Base-by-base conservation (phyloP, 495 filamentous ascomycete species). In the Podospora pseudopauciseta region DNA sequence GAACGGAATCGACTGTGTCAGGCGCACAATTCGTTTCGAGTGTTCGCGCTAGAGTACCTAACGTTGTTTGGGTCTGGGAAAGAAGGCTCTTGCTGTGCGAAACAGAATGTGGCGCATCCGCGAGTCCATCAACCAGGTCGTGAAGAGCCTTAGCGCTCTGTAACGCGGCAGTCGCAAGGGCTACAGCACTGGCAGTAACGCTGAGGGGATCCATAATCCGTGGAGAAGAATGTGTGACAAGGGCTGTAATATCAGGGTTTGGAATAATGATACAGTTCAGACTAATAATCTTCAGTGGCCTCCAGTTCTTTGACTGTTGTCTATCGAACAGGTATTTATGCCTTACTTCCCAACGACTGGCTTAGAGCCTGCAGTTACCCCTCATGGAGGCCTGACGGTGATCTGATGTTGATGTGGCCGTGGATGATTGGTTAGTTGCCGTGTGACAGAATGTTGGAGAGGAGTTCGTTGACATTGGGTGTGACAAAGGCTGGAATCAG, bases 121-220 rank as follows among this genome's bases (percentile, higher is more conserved):
- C 54, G 28, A 65, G 64, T 58, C 64, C 54, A 65, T 59, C 53
- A 28, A 65, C 3, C 19, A 59, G 18, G 55, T 59, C 64, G 55
- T 65, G 39, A 59, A 65, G 54, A 16, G 55, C 64, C 64, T 65
- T 65, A n/a, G 54, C 18, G 64, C 64, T 65, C 28, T 65, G 53
- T 54, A 65, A 39, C 64, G 64, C 54, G 28, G 55, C 54, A 67
- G 44, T 63, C 44, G 59, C 59, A 53, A 67, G 55, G 18, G 55
- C 4, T 57, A 57, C 18, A 3, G 18, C 55, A 57, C 20, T 57
- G 20, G 55, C 55, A 57, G 55, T 57, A 57, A 57, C 20, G 55
- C 55, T 57, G 55, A 57, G 5, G 20, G 55, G 55, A 57, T 57
- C 55, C 55, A 57, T 57, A 23, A 23, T n/a, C 20, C 16, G 55